Base-by-base conservation (phyloP, 805 yeast genomes). In the Wickerhamiella azymoides region DNA sequence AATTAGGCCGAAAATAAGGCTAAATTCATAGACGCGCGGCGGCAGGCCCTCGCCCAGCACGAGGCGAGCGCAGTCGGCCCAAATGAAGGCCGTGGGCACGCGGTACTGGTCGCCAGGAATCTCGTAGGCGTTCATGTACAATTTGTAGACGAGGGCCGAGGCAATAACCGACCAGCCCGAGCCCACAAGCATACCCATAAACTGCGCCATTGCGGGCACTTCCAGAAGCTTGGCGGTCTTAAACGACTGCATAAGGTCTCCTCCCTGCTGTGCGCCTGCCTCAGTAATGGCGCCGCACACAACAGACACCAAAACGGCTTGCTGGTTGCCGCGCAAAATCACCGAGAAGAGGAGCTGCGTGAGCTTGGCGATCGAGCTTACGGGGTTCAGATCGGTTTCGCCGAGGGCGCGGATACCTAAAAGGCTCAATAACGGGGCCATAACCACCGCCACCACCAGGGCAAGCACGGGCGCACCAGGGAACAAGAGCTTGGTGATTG, bases 191-290 rank as follows among this genome's bases (percentile, higher is more conserved):
- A 92, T 97, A 0, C 96, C 97, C 17, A 77, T 59, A 55, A 92
- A 88, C 62, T 92, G 98, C 3, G 94, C 94, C 50, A 72, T 74
- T 14, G 96, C 96, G 0, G 94, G 82, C 0, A 97, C 96, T 13
- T 94, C 94, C 2, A 89, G 57, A 45, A 89, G 62, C 62, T 84
- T 89, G 0, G 97, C 97, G 0, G 98, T 88, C 61, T 92, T 92
- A 54, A 89, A 69, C 64, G 92, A 97, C 66, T 89, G 98, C 94
- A 92, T 84, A 58, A 89, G 69, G 63, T 89, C 98, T 26, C 98
- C 97, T 2, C 97, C 96, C 64, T 89, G 98, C 65, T 92, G 97
- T 2, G 98, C 96, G 8, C 97, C 97, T 0, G 97, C 96, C 65
- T 89, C 98, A 1, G 97, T 93, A 36, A 89, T 79, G 11, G 96